phyloP scores from a whole-genome alignment of 768 basidiomycete genomes.

The Clathrus columnatus region DNA sequence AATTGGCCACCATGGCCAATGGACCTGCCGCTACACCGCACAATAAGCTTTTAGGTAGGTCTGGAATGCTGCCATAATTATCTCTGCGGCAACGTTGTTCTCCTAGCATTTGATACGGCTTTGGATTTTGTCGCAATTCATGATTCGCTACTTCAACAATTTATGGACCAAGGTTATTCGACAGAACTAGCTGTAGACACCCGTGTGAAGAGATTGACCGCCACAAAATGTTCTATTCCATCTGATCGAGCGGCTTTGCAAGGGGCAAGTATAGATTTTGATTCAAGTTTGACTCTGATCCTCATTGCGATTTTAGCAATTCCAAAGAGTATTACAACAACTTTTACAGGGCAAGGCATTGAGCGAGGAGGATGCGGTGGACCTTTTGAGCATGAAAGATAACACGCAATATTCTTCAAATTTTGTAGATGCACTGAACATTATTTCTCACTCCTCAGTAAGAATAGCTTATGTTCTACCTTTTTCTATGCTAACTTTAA shows the following conservation, averaged over 20 bases:
- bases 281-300: background rate
- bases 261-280: constrained; percentile 27
- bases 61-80: background rate
- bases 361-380: constrained; percentile 70
- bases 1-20: constrained; percentile 40
- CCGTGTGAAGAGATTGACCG: constrained; percentile 56
- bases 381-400: constrained; percentile 80
- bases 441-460: constrained; percentile 10
- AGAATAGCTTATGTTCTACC: constrained; percentile 18
- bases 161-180: constrained; percentile 52
- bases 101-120: constrained; percentile 71
- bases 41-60: constrained; percentile 4
- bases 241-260: constrained; percentile 42
- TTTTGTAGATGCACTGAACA: constrained; percentile 53
- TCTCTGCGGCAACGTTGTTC: background rate
- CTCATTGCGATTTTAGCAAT: constrained; percentile 29
- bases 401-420: constrained; percentile 52
- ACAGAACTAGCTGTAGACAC: constrained; percentile 34
- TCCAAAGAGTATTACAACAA: constrained; percentile 58
- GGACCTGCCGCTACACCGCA: constrained; percentile 6
- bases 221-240: constrained; percentile 40
- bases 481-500: constrained; percentile 5
- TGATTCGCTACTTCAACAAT: constrained; percentile 53
- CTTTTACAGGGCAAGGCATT: constrained; percentile 70
- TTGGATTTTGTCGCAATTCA: constrained; percentile 87